Base-by-base conservation (phyloP, 2,329 filamentous ascomycete genomes). In the Colletotrichum acutatum region DNA sequence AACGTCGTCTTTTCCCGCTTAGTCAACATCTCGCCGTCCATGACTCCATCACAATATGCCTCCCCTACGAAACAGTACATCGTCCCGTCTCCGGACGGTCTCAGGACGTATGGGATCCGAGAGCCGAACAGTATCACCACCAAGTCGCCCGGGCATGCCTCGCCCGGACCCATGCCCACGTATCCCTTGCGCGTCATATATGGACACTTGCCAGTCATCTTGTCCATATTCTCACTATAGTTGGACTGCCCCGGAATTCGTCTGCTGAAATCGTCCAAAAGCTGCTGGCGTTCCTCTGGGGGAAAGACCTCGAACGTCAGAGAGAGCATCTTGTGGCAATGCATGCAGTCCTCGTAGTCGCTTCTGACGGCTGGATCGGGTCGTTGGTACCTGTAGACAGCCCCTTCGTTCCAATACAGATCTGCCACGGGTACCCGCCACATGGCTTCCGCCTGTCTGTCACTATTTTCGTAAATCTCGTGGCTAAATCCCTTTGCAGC, bases 41-140 rank as follows among this genome's bases (percentile, higher is more conserved):
- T 73, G 42, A 66, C 30, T 24, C 72, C 60, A 12, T 74, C 67
- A 22, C 71, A 75, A 46, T 74, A 69, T 22, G 65, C 62, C 32
- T 70, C 68, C 4, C 58, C 74, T 22, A 73, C 68, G 53, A 74
- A 72, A 53, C 49, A 32, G 28, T n/a, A 73, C 24, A 30, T 54
- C 37, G 59, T 69, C 69, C 72, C 68, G 32, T 74, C 58, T 56
- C 66, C 46, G 46, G 70, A 62, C 34, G 74, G 72, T 68, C 74
- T 72, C 61, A 75, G 68, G 30, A 73, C 66, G 42, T 74, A 68
- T 28, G 72, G 68, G 16, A 74, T 73, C 34, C 65, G 70, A 63
- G 56, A 61, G 37, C 74, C 72, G 54, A 65, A 34, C 24, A 62
- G 46, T 32, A 74, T 67, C 54, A 73, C 72, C 22, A 74, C 72